phyloP scores from a whole-genome alignment of 305 asterid genomes.

The Rubia balearica region DNA sequence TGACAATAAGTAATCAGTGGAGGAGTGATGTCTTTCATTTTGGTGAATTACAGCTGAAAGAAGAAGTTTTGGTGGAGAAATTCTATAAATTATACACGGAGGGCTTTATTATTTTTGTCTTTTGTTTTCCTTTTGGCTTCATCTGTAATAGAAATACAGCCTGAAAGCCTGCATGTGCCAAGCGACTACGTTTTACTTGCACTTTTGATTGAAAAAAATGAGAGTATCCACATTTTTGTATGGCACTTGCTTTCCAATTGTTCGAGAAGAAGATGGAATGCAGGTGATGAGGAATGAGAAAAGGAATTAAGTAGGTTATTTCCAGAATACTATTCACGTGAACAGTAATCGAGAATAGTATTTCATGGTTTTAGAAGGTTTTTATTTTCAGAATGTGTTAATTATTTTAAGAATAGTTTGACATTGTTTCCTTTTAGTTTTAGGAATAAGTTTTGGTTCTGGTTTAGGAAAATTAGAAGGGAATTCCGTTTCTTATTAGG shows the following conservation, averaged over 20 bases:
- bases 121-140: background rate
- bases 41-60: background rate
- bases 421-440: no score
- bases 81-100: background rate
- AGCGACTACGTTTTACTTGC: background rate
- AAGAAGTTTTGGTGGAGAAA: background rate
- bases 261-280: no score
- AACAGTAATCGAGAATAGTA: no score
- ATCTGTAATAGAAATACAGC: conserved; percentile 9
- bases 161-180: background rate
- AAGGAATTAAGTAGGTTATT: no score
- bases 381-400: no score
- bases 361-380: no score
- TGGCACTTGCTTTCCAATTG: background rate
- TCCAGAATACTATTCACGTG: no score
- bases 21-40: background rate
- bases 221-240: background rate
- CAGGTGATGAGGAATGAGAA: no score
- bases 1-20: background rate
- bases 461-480: no score
- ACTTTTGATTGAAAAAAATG: background rate
- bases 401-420: no score
- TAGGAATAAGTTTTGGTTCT: no score
- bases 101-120: background rate
- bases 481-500: no score